Percentiles rank a stretch among this genome's conserved stretches.
phyloP scores from a whole-genome alignment of 306 rosid genomes.

The Quillaja saponaria region DNA sequence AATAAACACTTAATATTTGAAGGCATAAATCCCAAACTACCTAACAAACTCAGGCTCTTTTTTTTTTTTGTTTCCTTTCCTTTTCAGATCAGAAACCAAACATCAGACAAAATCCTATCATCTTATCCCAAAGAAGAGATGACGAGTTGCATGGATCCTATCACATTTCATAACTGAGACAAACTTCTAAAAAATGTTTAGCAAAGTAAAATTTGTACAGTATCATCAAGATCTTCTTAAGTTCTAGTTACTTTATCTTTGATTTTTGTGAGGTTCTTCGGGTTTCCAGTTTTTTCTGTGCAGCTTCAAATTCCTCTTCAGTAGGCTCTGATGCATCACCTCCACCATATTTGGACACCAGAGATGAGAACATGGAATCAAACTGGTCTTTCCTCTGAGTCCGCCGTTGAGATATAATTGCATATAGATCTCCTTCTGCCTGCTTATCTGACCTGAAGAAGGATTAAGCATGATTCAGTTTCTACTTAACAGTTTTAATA shows the following conservation, averaged over 20 bases:
- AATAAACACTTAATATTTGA: too few species aligned
- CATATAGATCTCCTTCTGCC: conserved; percentile 55
- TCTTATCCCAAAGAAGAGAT: too few species aligned
- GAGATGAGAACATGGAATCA: conserved; percentile 79
- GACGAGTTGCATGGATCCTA: too few species aligned
- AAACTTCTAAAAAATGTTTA: neutral
- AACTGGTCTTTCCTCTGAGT: conserved; percentile 58
- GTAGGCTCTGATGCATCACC: conserved; percentile 59
- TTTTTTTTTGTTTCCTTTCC: too few species aligned
- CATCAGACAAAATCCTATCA: too few species aligned
- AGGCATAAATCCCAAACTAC: too few species aligned
- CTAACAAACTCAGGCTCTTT: too few species aligned
- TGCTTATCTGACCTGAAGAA: conserved; percentile 57
- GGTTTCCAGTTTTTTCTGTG: conserved; percentile 67
- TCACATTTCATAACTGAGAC: too few species aligned
- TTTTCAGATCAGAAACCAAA: too few species aligned
- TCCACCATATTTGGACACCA: conserved; percentile 78
- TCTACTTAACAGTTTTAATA: conserved; percentile 7
- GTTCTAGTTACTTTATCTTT: conserved; percentile 53
- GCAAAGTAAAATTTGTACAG: conserved; percentile 3
- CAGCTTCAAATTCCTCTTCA: conserved; percentile 85
- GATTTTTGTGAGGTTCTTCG: conserved; percentile 58
- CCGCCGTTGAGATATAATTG: conserved; percentile 63
- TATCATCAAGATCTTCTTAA: neutral
- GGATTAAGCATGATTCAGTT: conserved; percentile 18